Evolutionary conservation across 1,284 basidiomycete genomes (phyloP).

Genomic region (Mycena citricolor): DNA sequence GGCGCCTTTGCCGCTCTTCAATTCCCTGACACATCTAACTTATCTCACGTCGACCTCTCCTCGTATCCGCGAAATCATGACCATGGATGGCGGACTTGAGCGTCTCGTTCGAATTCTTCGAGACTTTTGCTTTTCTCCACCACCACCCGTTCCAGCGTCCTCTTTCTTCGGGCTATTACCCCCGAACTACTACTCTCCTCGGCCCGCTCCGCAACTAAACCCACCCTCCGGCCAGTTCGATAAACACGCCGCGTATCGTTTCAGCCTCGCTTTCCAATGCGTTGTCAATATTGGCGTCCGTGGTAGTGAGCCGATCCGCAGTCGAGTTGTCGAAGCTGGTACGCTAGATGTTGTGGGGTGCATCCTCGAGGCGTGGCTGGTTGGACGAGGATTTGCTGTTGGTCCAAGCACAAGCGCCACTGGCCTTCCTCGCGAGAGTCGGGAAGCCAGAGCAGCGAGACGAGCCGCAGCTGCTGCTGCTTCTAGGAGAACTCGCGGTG

Average conservation of each 20-base stretch:
- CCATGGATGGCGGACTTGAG: conserved; percentile 95
- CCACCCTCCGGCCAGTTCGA: conserved; percentile 61
- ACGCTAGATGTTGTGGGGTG: conserved; percentile 94
- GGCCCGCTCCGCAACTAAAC: conserved; percentile 53
- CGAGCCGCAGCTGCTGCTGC: conserved; percentile 40
- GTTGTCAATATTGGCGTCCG: conserved; percentile 97
- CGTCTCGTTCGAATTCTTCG: conserved; percentile 92
- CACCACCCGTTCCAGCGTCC: conserved; percentile 71
- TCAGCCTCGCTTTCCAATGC: conserved; percentile 93
- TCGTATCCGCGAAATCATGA: conserved; percentile 97
- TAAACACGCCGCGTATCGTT: conserved; percentile 83
- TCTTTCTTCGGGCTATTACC: conserved; percentile 68
- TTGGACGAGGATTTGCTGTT: conserved; percentile 78
- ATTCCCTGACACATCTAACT: conserved; percentile 94
- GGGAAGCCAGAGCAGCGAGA: conserved; percentile 57
- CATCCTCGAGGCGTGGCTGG: conserved; percentile 91
- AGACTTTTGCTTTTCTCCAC: conserved; percentile 79
- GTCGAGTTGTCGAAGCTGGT: conserved; percentile 93
- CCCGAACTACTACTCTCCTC: conserved; percentile 48
- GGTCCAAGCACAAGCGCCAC: conserved; percentile 65
- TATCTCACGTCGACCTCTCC: conserved; percentile 98
- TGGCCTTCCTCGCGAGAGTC: conserved; percentile 65
- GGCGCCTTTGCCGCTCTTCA: conserved; percentile 89
- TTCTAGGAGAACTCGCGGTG: conserved; percentile 50
- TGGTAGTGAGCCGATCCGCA: conserved; percentile 90